Evolutionary conservation across 1,284 basidiomycete species (phyloP).

Genomic region (Moniliella sp.): DNA sequence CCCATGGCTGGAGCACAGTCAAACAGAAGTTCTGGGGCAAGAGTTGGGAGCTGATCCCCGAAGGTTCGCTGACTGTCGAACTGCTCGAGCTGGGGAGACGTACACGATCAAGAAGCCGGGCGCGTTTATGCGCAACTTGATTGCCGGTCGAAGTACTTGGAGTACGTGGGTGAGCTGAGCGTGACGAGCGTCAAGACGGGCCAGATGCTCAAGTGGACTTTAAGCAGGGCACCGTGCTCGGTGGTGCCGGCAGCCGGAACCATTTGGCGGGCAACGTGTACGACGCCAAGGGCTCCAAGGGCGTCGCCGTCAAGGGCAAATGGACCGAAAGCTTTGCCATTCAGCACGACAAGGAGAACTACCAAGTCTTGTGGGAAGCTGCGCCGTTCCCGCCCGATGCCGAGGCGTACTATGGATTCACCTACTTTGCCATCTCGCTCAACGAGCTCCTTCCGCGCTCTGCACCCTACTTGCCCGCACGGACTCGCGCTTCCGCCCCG

Average conservation of each 20-base stretch:
- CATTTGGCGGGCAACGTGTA: constrained; percentile 14
- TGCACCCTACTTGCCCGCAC: constrained; percentile 52
- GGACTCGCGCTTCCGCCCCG: constrained; percentile 63
- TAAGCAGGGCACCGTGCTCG: constrained; percentile 30
- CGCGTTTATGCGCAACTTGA: constrained; percentile 30
- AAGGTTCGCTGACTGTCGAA: constrained; percentile 21
- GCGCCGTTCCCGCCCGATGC: constrained; percentile 18
- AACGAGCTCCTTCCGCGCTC: constrained; percentile 39
- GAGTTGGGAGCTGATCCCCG: constrained; percentile 27
- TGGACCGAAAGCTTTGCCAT: constrained; percentile 21
- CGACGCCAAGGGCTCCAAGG: constrained; percentile 13
- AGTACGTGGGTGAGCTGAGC: constrained; percentile 29
- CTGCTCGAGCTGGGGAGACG: constrained; percentile 23
- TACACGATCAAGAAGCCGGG: constrained; percentile 24
- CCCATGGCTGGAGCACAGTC: constrained; percentile 17
- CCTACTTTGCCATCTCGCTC: constrained; percentile 30
- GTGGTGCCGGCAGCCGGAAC: constrained; percentile 16
- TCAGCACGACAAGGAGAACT: constrained; percentile 23
- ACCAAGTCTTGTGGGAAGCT: constrained; percentile 27
- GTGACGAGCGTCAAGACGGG: constrained; percentile 21
- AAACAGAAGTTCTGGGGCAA: constrained; percentile 35
- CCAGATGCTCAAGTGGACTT: constrained; percentile 17
- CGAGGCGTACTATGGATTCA: constrained; percentile 30
- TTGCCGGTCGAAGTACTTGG: constrained; percentile 32
- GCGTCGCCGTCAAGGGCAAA: constrained; percentile 17